phyloP scores from a whole-genome alignment of 2,329 filamentous ascomycete species.

The Aspergillus piperis region DNA sequence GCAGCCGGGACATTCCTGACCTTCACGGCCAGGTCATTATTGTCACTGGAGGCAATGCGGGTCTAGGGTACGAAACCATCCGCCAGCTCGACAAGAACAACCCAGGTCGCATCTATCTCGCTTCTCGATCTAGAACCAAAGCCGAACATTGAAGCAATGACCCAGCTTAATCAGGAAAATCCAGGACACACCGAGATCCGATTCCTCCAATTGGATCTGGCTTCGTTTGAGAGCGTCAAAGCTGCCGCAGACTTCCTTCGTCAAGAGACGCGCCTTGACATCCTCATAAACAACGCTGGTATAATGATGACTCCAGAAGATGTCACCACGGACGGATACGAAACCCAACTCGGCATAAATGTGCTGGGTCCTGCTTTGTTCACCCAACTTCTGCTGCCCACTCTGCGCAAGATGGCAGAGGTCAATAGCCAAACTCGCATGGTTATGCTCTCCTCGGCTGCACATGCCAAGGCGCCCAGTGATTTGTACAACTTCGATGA shows the following conservation, averaged over 20 bases:
- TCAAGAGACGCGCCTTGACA: constrained; percentile 25
- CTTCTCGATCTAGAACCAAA: constrained; percentile 8
- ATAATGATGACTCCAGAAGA: constrained; percentile 28
- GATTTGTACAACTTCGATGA: too few relatives aligned
- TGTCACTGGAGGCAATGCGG: too few relatives aligned
- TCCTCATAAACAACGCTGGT: constrained; percentile 33
- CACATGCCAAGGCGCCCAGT: not conserved
- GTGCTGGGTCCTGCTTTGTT: constrained; percentile 30
- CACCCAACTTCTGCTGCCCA: constrained; percentile 28
- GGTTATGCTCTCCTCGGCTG: constrained; percentile 26
- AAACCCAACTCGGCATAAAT: constrained; percentile 36
- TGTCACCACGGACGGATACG: constrained; percentile 32
- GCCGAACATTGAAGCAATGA: constrained; percentile 12
- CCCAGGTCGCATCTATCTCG: constrained; percentile 12
- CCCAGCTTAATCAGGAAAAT: not conserved
- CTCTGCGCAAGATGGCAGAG: constrained; percentile 19
- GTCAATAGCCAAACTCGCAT: constrained; percentile 21
- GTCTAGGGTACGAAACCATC: constrained; percentile 31
- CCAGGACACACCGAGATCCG: not conserved
- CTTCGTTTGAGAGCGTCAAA: constrained; percentile 20
- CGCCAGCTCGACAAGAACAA: constrained; percentile 9
- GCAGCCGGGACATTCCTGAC: too few relatives aligned
- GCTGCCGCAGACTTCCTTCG: constrained; percentile 12
- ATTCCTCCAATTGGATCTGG: constrained; percentile 15
- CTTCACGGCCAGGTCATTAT: too few relatives aligned